Evolutionary conservation across 805 yeast species (phyloP).

Genomic region (Saccharomycopsis synnaedendra): DNA sequence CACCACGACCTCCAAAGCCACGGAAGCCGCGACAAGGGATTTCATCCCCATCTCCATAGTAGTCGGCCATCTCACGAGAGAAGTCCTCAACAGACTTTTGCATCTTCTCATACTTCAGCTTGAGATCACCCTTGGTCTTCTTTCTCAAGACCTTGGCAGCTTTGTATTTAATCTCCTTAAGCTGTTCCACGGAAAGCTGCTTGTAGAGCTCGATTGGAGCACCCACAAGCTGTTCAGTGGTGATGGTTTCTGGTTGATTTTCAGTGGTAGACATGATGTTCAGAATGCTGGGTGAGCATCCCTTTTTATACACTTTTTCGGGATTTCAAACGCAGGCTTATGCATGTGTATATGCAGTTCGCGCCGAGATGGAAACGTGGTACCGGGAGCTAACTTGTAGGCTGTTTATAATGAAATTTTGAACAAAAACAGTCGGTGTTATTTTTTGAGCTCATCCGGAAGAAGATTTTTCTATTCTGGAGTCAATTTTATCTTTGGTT

Average conservation of each 20-base stretch:
- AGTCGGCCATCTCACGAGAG: neutral
- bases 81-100: neutral
- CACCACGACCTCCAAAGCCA: neutral
- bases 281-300: no score
- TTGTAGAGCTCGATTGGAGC: conserved; percentile 9
- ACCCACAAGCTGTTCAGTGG: conserved; percentile 5
- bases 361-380: no score
- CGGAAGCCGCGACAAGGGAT: neutral
- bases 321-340: no score
- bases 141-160: conserved; percentile 14
- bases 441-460: no score
- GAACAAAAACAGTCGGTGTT: no score
- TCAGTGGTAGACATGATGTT: no score
- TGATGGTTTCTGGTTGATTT: neutral
- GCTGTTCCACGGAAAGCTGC: conserved; percentile 8
- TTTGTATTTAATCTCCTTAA: conserved; percentile 10
- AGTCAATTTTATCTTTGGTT: no score
- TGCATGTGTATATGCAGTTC: no score
- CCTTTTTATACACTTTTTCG: no score
- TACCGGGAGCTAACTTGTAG: no score
- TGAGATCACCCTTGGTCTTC: conserved; percentile 9
- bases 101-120: neutral
- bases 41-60: neutral
- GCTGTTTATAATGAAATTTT: no score
- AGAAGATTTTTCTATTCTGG: no score